Conservation (phyloP, 345 rosid genomes). For the Cardamine resedifolia region DNA sequence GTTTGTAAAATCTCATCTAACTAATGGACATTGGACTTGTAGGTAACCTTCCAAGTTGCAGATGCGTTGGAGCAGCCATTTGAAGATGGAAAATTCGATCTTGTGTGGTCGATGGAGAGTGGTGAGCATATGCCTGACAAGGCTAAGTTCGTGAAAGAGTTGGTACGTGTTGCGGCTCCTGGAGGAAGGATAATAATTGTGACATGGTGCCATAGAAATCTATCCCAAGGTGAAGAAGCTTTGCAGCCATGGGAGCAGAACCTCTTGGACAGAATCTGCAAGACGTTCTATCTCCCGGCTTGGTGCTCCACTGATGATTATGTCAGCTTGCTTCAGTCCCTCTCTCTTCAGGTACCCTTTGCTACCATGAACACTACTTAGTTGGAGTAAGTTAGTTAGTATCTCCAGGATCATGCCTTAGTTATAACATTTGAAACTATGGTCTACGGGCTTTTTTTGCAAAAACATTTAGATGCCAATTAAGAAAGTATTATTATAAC, state of each 20-base stretch:
- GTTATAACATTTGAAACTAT: background rate
- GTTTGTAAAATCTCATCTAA: background rate
- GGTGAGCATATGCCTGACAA: constrained; percentile 98
- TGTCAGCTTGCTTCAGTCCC: constrained; percentile 57
- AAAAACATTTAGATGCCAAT: background rate
- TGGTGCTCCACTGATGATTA: constrained; percentile 90
- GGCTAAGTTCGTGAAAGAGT: constrained; percentile 70
- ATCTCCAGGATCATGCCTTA: no score
- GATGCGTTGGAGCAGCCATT: constrained; percentile 92
- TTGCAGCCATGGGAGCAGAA: constrained; percentile 71
- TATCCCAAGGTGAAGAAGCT: constrained; percentile 56
- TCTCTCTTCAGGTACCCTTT: constrained; percentile 49
- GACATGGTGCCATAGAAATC: constrained; percentile 95
- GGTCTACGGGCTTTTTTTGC: background rate
- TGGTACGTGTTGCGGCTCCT: constrained; percentile 82
- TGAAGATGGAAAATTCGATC: constrained; percentile 72
- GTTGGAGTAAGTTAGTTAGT: background rate
- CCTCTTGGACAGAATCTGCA: constrained; percentile 62
- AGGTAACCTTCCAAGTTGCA: constrained; percentile 84
- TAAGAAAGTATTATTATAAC: no score
- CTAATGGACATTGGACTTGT: constrained; percentile 7
- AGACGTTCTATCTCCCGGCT: constrained; percentile 74
- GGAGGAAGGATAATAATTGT: constrained; percentile 78
- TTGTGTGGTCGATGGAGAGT: constrained; percentile 98
- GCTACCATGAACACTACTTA: background rate